Evolutionary conservation across 164 flowering plant species (phyloP).

Genomic region (Aristolochia fimbriata): DNA sequence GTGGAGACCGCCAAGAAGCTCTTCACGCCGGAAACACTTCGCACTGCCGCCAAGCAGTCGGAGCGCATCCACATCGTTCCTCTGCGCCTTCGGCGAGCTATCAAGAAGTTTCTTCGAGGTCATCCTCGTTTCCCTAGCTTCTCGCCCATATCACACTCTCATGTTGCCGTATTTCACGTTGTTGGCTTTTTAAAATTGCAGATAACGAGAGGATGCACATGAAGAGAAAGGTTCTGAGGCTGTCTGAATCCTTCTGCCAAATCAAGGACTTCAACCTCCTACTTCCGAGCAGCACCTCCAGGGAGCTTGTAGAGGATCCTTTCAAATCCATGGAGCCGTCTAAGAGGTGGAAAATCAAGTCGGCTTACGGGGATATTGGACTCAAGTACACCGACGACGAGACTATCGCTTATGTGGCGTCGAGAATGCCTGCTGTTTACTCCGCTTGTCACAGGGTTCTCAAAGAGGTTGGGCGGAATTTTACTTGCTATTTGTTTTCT

Average conservation of each 20-base stretch:
- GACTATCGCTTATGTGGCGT: slow-evolving; percentile 78
- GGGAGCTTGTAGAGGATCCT: slow-evolving; percentile 72
- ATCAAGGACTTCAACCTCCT: slow-evolving; percentile 53
- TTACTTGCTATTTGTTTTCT: neutral
- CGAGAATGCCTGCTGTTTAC: slow-evolving; percentile 97
- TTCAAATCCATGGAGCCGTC: slow-evolving; percentile 34
- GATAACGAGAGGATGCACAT: slow-evolving; percentile 67
- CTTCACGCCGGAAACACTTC: slow-evolving; percentile 60
- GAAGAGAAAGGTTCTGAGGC: slow-evolving; percentile 67
- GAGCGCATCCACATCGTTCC: slow-evolving; percentile 47
- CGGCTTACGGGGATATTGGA: slow-evolving; percentile 75
- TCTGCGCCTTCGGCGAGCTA: slow-evolving; percentile 80
- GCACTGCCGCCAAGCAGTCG: slow-evolving; percentile 75
- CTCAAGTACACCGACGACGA: slow-evolving; percentile 66
- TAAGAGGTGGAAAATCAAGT: slow-evolving; percentile 79
- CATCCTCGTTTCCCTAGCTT: slow-evolving; percentile 1
- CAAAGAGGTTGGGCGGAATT: slow-evolving; percentile 19
- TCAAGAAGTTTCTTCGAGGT: slow-evolving; percentile 67
- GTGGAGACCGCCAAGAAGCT: slow-evolving; percentile 45
- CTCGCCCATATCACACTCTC: neutral
- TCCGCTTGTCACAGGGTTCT: slow-evolving; percentile 81
- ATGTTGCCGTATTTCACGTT: neutral
- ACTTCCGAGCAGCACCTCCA: slow-evolving; percentile 39
- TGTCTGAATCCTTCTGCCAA: slow-evolving; percentile 54
- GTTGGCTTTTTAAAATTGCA: slow-evolving; percentile 12